Evolutionary conservation across 2,329 filamentous ascomycete species (phyloP), one percentile per base, ranked within the genome.

Genomic region (Calonectria henricotiae): DNA sequence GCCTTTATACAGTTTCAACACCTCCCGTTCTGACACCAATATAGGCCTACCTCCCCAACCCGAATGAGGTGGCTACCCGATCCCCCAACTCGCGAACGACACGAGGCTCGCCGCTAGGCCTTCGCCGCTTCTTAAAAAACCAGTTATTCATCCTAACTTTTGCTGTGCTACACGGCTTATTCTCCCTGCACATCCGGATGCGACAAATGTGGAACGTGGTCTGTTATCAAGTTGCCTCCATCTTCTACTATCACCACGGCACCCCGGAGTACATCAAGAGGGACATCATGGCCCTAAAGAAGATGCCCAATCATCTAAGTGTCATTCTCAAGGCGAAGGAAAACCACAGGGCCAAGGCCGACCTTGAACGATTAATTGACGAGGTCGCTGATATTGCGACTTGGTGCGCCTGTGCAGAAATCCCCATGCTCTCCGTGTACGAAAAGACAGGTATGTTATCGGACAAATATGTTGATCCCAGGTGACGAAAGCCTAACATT

Each of bases 181-280:
- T 98, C 84, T 96, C 94, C 7, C 85, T 98, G 74, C 97, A 96
- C 81, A 92, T 98, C 75, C 93, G 95, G 72, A 83, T 94, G 69
- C 91, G 95, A 68, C 91, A 94, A 79, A 90, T 91, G 66, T 96
- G 94, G 84, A 92, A 96, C 81, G 89, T 92, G 9, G 88, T 97
- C 61, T 86, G 91, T 75, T 93, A 96, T 80, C 91, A 93, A 70
- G 85, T 96, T 73, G 89, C 94, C 64, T 93, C 94, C 11, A 89
- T 98, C 71, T 87, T 97, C 65, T 95, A 96, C 82, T 96, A 99
- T 85, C 97, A 99, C 84, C 96, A 99, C 82, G 93, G 94, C 63
- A 97, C 96, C 0, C 96, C 96, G 8, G 94, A 97, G 80, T 90
- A 98, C 79, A 98, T 99, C 76, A 91, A 92, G 78, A 92, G 93